Conservation (phyloP, 805 yeast species). For the Nakazawaea ernobii region DNA sequence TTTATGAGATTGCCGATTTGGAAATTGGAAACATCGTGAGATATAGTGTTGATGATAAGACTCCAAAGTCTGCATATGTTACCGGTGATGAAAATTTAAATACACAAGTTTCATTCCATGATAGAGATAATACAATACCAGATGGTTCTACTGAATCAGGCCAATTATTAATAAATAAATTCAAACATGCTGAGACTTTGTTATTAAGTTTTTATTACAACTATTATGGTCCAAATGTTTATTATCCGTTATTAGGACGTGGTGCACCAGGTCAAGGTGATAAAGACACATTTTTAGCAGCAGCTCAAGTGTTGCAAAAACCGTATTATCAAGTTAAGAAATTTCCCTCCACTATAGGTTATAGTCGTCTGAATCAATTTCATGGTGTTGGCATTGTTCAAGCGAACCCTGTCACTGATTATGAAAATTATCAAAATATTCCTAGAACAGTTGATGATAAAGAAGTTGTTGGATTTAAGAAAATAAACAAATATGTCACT, state of each 20-base stretch:
- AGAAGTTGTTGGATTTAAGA: constrained; percentile 17
- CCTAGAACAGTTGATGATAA: constrained; percentile 13
- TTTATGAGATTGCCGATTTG: constrained; percentile 38
- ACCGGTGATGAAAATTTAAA: background rate
- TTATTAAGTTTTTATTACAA: constrained; percentile 48
- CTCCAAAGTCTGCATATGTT: constrained; percentile 12
- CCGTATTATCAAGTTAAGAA: constrained; percentile 45
- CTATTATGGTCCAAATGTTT: constrained; percentile 44
- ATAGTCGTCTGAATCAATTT: constrained; percentile 25
- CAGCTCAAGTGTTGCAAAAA: constrained; percentile 36
- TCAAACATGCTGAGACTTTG: constrained; percentile 40
- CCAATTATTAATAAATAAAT: constrained; percentile 44
- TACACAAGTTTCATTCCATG: constrained; percentile 36
- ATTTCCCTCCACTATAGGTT: constrained; percentile 45
- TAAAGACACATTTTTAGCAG: constrained; percentile 53
- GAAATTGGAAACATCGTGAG: constrained; percentile 14
- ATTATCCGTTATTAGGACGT: constrained; percentile 40
- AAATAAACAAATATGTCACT: constrained; percentile 16
- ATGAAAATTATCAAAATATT: constrained; percentile 13
- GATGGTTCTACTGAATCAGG: constrained; percentile 55
- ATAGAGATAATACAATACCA: constrained; percentile 45
- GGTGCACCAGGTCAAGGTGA: constrained; percentile 53
- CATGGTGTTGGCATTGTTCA: constrained; percentile 56
- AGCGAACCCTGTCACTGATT: constrained; percentile 43
- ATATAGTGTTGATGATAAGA: constrained; percentile 22